Evolutionary conservation across 305 asterid genomes (phyloP).

Genomic region (Lippia alba): DNA sequence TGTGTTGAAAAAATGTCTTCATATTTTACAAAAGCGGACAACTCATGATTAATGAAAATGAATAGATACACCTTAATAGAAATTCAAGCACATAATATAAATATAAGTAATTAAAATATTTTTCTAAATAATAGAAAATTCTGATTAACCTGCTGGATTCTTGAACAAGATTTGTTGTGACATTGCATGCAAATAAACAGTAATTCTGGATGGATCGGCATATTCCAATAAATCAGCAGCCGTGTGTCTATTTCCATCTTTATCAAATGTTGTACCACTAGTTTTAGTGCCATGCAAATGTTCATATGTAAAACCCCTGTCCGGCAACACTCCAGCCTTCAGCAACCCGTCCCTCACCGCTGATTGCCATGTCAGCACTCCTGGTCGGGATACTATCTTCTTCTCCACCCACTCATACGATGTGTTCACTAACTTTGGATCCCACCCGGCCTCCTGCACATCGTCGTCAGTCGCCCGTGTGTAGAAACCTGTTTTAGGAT

Average conservation of each 20-base stretch:
- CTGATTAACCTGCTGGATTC: conserved; percentile 23
- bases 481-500: conserved; percentile 69
- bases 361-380: conserved; percentile 60
- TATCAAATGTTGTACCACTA: conserved; percentile 73
- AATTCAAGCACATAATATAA: no score
- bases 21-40: no score
- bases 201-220: conserved; percentile 51
- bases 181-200: conserved; percentile 57
- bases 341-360: conserved; percentile 65
- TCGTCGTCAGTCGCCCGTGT: conserved; percentile 51
- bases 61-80: no score
- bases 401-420: conserved; percentile 78
- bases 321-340: conserved; percentile 59
- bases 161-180: conserved; percentile 56
- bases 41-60: no score
- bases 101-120: no score
- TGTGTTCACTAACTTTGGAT: conserved; percentile 48
- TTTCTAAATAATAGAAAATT: neutral
- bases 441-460: conserved; percentile 55
- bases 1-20: no score
- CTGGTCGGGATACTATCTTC: conserved; percentile 65
- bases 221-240: conserved; percentile 81
- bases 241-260: conserved; percentile 62
- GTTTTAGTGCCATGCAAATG: conserved; percentile 74
- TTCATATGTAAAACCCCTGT: conserved; percentile 58